These are phyloP conservation scores for Diversispora eburnea DNA, from an alignment of 192 early-diverging fungal species.

Conservation along the genomic window DNA sequence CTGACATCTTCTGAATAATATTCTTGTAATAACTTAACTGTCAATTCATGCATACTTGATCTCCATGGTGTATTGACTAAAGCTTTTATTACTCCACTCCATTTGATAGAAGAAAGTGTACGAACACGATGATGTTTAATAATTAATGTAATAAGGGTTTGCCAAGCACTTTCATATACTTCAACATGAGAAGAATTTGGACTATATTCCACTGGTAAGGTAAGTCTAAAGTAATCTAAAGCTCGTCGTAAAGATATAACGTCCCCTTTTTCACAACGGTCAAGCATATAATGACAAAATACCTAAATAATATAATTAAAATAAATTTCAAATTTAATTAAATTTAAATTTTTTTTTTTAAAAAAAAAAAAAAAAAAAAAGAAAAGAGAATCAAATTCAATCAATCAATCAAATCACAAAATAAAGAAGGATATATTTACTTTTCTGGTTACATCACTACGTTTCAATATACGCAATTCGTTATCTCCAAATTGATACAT, in stretches of 20 bases:
- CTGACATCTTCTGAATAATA: slow-evolving; percentile 11
- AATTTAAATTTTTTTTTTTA: neutral
- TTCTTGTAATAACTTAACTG: slow-evolving; percentile 3
- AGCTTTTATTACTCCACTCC: neutral
- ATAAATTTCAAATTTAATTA: neutral
- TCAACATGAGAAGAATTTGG: neutral
- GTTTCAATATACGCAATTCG: slow-evolving; percentile 5
- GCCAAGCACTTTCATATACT: slow-evolving; percentile 7
- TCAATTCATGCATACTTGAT: slow-evolving; percentile 13
- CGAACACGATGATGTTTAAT: slow-evolving; percentile 3
- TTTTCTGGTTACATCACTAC: slow-evolving; percentile 20
- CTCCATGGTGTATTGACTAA: slow-evolving; percentile 14
- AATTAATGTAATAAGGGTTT: slow-evolving; percentile 6
- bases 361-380: neutral
- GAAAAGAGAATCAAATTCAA: too few species aligned
- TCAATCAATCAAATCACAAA: too few species aligned
- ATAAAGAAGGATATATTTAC: neutral
- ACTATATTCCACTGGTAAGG: neutral
- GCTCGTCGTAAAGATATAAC: neutral
- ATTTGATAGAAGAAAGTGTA: slow-evolving; percentile 10
- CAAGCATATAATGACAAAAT: slow-evolving; percentile 11
- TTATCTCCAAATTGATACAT: neutral
- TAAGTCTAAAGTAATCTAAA: neutral
- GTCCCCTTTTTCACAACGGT: neutral
- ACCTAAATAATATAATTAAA: neutral